Evolutionary conservation across 768 basidiomycete species (phyloP).

Genomic region (Pleurotus cornucopiae): DNA sequence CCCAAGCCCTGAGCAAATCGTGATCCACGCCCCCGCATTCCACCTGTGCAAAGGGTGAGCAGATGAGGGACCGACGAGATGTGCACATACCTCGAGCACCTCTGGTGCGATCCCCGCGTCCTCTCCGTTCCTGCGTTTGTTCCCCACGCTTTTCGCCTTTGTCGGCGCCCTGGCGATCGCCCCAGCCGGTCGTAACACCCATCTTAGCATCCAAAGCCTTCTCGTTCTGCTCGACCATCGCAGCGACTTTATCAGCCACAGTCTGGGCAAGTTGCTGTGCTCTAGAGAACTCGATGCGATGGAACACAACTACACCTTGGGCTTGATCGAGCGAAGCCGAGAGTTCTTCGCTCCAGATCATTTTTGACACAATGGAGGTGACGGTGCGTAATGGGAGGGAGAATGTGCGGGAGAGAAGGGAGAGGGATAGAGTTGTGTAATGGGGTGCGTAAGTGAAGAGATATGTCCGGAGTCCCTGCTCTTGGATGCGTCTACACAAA

Average conservation of each 20-base stretch:
- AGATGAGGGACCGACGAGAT: background rate
- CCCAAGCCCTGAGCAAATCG: slow-evolving; percentile 84
- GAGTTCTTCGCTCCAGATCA: slow-evolving; percentile 98
- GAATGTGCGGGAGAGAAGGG: slow-evolving; percentile 85
- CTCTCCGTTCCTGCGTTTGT: slow-evolving; percentile 72
- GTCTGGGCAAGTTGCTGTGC: slow-evolving; percentile 87
- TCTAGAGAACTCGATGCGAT: slow-evolving; percentile 84
- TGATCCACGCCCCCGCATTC: slow-evolving; percentile 63
- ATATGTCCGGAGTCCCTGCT: slow-evolving; percentile 94
- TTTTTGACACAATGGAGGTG: slow-evolving; percentile 90
- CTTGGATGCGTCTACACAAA: slow-evolving; percentile 83
- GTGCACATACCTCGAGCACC: slow-evolving; percentile 52
- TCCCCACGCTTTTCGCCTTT: slow-evolving; percentile 81
- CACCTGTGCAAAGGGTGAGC: slow-evolving; percentile 36
- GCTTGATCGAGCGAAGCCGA: slow-evolving; percentile 91
- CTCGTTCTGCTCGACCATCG: slow-evolving; percentile 90
- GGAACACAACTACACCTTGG: slow-evolving; percentile 87
- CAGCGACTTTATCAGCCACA: slow-evolving; percentile 82
- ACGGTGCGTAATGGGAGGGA: slow-evolving; percentile 76
- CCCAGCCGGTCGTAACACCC: slow-evolving; percentile 61
- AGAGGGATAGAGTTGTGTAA: slow-evolving; percentile 88
- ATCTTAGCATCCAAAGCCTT: slow-evolving; percentile 84
- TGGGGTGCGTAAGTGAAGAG: slow-evolving; percentile 96
- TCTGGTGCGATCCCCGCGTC: slow-evolving; percentile 66
- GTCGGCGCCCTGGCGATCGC: slow-evolving; percentile 60